phyloP scores from a whole-genome alignment of 108 stramenopile genomes.

The Fragilaria crotonensis region DNA sequence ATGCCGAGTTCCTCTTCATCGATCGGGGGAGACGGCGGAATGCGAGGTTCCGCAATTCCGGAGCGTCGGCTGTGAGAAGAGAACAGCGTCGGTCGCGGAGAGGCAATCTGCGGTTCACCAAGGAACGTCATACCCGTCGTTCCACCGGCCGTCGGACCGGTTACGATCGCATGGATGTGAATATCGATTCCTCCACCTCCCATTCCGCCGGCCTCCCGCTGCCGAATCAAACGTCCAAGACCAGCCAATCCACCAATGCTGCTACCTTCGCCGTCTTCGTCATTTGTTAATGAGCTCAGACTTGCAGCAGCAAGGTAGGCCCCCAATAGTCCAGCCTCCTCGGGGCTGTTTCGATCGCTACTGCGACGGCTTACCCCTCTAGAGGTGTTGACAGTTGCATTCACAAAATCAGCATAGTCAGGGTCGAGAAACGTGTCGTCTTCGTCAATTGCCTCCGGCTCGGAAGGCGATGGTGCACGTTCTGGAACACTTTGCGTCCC shows the following conservation, averaged over 20 bases:
- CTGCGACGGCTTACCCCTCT: slow-evolving; percentile 41
- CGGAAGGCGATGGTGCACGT: not conserved
- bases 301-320: slow-evolving; percentile 52
- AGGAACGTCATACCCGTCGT: slow-evolving; percentile 9
- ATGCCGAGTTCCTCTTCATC: slow-evolving; percentile 42
- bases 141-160: slow-evolving; percentile 48
- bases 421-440: slow-evolving; percentile 52
- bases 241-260: slow-evolving; percentile 4
- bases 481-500: not conserved
- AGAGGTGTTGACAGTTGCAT: slow-evolving; percentile 70
- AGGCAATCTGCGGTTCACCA: slow-evolving; percentile 3
- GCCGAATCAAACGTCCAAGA: slow-evolving; percentile 28
- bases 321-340: slow-evolving; percentile 33
- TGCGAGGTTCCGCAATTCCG: slow-evolving; percentile 32
- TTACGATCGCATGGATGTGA: slow-evolving; percentile 88
- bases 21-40: slow-evolving; percentile 2
- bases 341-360: slow-evolving; percentile 14
- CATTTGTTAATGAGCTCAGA: slow-evolving; percentile 16
- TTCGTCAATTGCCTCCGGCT: slow-evolving; percentile 2
- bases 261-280: slow-evolving; percentile 26
- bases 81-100: not conserved
- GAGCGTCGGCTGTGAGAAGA: slow-evolving; percentile 12
- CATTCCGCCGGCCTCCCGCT: slow-evolving; percentile 19
- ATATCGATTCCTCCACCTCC: slow-evolving; percentile 72
- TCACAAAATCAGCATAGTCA: slow-evolving; percentile 70